These are phyloP conservation scores for Daldinia eschscholtzii DNA, from an alignment of 2,329 filamentous ascomycete species.

Conservation along the genomic window DNA sequence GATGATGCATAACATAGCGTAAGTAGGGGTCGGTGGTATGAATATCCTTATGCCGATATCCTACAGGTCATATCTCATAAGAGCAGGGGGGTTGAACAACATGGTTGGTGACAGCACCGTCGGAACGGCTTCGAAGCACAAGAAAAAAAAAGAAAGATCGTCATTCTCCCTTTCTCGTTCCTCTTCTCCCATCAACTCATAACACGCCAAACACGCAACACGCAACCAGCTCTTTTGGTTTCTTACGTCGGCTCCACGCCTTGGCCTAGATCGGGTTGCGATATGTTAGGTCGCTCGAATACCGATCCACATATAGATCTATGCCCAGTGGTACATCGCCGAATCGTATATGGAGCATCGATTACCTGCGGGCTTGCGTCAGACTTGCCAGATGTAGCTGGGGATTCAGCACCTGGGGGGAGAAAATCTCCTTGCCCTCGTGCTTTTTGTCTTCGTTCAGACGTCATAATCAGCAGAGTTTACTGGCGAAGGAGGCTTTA, in stretches of 20 bases:
- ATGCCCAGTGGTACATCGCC: conserved; percentile 8
- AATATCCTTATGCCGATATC: conserved; percentile 26
- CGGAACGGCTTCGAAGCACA: conserved; percentile 22
- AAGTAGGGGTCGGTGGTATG: conserved; percentile 27
- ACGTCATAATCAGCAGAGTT: conserved; percentile 19
- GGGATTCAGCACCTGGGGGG: conserved; percentile 9
- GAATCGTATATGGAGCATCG: background rate
- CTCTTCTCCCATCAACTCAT: conserved; percentile 8
- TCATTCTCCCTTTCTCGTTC: background rate
- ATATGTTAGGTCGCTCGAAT: conserved; percentile 24
- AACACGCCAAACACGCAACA: conserved; percentile 5
- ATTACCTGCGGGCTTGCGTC: conserved; percentile 16
- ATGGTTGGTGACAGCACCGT: conserved; percentile 23
- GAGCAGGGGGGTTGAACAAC: conserved; percentile 10
- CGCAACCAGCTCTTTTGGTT: conserved; percentile 10
- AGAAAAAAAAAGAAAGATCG: background rate
- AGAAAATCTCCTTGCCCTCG: background rate
- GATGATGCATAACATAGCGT: conserved; percentile 30
- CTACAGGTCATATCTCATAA: conserved; percentile 43
- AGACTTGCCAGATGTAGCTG: conserved; percentile 16
- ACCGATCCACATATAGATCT: conserved; percentile 21
- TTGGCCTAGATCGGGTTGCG: conserved; percentile 7
- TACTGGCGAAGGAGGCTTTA: background rate
- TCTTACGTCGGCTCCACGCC: conserved; percentile 24
- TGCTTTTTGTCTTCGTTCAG: background rate